phyloP scores from a whole-genome alignment of 495 filamentous ascomycete species.

The Lepraria neglecta region DNA sequence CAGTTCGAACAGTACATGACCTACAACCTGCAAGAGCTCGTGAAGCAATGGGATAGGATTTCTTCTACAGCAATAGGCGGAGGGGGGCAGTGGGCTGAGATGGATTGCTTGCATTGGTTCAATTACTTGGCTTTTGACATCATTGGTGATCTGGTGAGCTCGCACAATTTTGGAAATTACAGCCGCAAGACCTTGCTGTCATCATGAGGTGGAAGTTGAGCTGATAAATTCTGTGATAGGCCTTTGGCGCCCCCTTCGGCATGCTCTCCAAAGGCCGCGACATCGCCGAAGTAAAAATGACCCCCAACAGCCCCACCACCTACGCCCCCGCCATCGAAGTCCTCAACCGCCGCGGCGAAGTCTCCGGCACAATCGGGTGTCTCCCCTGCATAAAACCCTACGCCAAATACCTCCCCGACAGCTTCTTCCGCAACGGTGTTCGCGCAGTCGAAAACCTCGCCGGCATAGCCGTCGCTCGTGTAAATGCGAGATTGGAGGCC shows the following conservation, averaged over 20 bases:
- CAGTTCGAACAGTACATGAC: conserved; percentile 91
- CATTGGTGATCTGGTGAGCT: conserved; percentile 60
- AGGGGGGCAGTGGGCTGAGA: conserved; percentile 48
- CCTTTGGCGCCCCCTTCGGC: conserved; percentile 50
- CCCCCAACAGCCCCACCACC: conserved; percentile 37
- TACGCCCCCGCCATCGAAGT: conserved; percentile 50
- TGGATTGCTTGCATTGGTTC: conserved; percentile 87
- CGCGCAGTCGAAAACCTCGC: conserved; percentile 46
- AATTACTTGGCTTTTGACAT: conserved; percentile 93
- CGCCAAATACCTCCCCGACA: conserved; percentile 48
- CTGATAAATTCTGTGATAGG: conserved; percentile 27
- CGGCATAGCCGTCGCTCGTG: conserved; percentile 70
- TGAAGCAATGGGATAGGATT: conserved; percentile 63
- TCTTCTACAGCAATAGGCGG: conserved; percentile 33
- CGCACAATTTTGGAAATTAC: background rate
- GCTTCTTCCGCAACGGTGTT: conserved; percentile 47
- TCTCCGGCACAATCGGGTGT: conserved; percentile 46
- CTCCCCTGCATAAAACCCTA: conserved; percentile 43
- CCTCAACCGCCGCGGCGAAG: conserved; percentile 50
- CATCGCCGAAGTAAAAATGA: conserved; percentile 53
- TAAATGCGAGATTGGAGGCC: conserved; percentile 63
- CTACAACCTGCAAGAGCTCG: conserved; percentile 68
- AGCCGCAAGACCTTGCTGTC: background rate
- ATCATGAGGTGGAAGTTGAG: background rate
- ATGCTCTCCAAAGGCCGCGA: conserved; percentile 51